Percentiles rank a stretch among this genome's conserved stretches.
Conservation (phyloP, 2,329 filamentous ascomycete genomes). For the Alternaria conjuncta region DNA sequence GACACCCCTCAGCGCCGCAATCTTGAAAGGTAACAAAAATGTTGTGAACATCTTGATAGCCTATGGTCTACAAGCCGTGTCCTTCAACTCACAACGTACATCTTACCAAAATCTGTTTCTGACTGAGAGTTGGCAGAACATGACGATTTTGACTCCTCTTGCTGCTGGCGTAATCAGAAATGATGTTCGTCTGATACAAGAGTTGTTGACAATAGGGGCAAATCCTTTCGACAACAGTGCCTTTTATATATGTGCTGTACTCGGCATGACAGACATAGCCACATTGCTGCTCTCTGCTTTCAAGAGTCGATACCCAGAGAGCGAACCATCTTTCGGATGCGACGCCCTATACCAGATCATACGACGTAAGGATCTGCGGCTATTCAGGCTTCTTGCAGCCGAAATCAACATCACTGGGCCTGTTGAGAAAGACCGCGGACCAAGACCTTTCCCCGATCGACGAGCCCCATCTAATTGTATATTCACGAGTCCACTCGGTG, state of each 20-base stretch:
- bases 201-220: background rate
- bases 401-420: no score
- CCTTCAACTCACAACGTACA: no score
- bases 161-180: background rate
- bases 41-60: background rate
- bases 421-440: no score
- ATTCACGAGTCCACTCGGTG: background rate
- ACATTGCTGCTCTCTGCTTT: background rate
- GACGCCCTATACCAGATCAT: background rate
- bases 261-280: no score
- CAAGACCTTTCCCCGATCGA: no score
- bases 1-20: background rate
- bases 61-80: background rate
- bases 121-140: no score
- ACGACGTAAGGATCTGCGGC: fast-evolving
- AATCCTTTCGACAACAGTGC: background rate
- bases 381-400: background rate
- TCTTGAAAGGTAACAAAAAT: fast-evolving
- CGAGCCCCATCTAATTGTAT: no score
- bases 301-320: background rate
- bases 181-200: fast-evolving
- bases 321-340: no score
- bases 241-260: background rate
- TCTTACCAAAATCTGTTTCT: no score
- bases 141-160: background rate